Evolutionary conservation across 2,329 filamentous ascomycete genomes (phyloP), one percentile per base, ranked within the genome.

Genomic region (Clonostachys chloroleuca): DNA sequence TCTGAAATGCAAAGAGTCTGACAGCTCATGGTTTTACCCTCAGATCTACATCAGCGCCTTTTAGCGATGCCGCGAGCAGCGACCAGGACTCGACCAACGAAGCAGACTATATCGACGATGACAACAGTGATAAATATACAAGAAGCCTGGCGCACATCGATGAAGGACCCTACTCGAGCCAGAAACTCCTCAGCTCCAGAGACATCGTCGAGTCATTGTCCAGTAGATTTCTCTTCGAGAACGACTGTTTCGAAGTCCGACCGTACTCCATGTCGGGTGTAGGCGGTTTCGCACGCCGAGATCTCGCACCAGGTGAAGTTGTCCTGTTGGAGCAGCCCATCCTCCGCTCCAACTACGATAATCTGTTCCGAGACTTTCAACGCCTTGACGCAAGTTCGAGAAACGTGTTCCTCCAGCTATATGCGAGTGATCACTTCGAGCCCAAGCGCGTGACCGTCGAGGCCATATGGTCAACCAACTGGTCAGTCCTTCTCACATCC

Each of bases 271-370:
- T 73, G 2, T 67, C 68, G 1, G 76, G 77, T 2, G 65, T 69
- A 41, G 77, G 77, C 1, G 69, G 65, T 0, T 78, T 80, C 42
- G 75, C 77, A 1, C 51, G 54, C 1, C 56, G 54, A 6, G 58
- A 67, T 7, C 62, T 81, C 12, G 51, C 51, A 16, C 44, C 52
- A 1, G 65, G 65, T 35, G 65, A 74, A 35, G 53, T 61, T 1
- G 67, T 81, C 9, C 65, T 79, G 0, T 52, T 66, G 0, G 78
- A 81, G 56, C 52, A 50, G 12, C 69, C 75, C 0, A 56, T 78
- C 0, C 56, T 80, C 14, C 57, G 58, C 4, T 59, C 67, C 6
- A 51, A 58, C 24, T 10, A 34, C 35, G 1, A 50, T 8, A 2
- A 55, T 6, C 47, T 77, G 1, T 59, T 65, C 17, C 46, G 58